These are phyloP conservation scores for Diplodia sapinea DNA, from an alignment of 2,329 filamentous ascomycete genomes.

Conservation along the genomic window DNA sequence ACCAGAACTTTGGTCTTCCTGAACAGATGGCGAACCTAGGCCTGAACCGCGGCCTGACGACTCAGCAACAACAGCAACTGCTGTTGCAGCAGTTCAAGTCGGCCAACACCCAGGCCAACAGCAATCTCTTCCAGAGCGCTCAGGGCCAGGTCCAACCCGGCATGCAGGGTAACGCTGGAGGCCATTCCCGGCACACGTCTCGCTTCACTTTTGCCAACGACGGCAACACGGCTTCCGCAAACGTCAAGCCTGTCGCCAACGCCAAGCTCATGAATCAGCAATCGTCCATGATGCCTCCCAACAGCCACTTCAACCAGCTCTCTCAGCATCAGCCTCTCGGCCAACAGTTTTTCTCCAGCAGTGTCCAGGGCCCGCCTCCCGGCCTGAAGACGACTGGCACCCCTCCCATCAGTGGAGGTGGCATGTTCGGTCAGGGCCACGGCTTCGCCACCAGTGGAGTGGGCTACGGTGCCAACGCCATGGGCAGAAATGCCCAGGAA, in stretches of 20 bases:
- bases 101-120: conserved; percentile 60
- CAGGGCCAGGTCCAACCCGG: conserved; percentile 50
- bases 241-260: conserved; percentile 79
- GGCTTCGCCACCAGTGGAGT: conserved; percentile 73
- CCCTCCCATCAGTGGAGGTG: conserved; percentile 77
- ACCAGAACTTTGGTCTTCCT: conserved; percentile 42
- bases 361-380: conserved; percentile 90
- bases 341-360: conserved; percentile 79
- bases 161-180: conserved; percentile 62
- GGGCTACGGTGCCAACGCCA: conserved; percentile 65
- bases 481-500: conserved; percentile 73
- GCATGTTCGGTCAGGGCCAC: conserved; percentile 90
- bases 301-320: conserved; percentile 57
- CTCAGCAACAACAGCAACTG: conserved; percentile 73
- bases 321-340: conserved; percentile 60
- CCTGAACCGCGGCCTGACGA: conserved; percentile 74
- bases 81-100: conserved; percentile 68
- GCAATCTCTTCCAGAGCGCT: conserved; percentile 54
- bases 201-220: conserved; percentile 89
- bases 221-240: conserved; percentile 61
- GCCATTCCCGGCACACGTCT: conserved; percentile 82
- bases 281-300: conserved; percentile 78
- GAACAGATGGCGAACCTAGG: conserved; percentile 49
- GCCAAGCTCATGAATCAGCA: conserved; percentile 83
- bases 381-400: conserved; percentile 95